A percentile compares a stretch with the other conserved stretches of the same genome.
Conservation (phyloP, 2,329 filamentous ascomycete genomes). For the Aspergillus hiratsukae region DNA sequence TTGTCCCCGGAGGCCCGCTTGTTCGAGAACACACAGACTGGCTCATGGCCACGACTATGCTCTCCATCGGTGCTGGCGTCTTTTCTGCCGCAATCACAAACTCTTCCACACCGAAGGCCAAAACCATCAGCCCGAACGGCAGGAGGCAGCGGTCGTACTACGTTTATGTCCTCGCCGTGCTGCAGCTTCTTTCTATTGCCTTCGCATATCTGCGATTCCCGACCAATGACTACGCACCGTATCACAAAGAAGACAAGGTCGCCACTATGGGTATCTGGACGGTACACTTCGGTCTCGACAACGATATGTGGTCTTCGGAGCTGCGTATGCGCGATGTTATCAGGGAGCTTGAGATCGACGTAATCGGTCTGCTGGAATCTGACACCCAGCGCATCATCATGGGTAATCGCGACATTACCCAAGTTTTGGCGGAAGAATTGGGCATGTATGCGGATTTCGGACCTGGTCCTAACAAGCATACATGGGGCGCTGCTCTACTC, state of each 20-base stretch:
- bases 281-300: slow-evolving; percentile 95
- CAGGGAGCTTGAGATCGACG: slow-evolving; percentile 92
- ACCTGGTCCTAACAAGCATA: slow-evolving; percentile 97
- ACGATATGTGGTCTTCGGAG: slow-evolving; percentile 98
- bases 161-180: slow-evolving; percentile 63
- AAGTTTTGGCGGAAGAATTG: slow-evolving; percentile 90
- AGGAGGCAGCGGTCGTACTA: slow-evolving; percentile 61
- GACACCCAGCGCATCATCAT: slow-evolving; percentile 98
- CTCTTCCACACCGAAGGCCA: slow-evolving; percentile 42
- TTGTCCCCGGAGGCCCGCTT: slow-evolving; percentile 88
- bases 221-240: slow-evolving; percentile 82
- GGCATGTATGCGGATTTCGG: slow-evolving; percentile 99
- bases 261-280: slow-evolving; percentile 98
- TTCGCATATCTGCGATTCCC: slow-evolving; percentile 89
- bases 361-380: slow-evolving; percentile 88
- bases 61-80: slow-evolving; percentile 77
- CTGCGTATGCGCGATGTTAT: slow-evolving; percentile 87
- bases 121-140: slow-evolving; percentile 33
- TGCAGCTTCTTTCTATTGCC: slow-evolving; percentile 76
- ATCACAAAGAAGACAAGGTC: slow-evolving; percentile 81
- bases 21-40: slow-evolving; percentile 94
- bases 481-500: slow-evolving; percentile 87
- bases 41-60: slow-evolving; percentile 85
- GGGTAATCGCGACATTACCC: slow-evolving; percentile 95
- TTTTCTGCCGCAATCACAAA: slow-evolving; percentile 61